Conservation (phyloP, 306 rosid genomes). For the Castanea mollissima region DNA sequence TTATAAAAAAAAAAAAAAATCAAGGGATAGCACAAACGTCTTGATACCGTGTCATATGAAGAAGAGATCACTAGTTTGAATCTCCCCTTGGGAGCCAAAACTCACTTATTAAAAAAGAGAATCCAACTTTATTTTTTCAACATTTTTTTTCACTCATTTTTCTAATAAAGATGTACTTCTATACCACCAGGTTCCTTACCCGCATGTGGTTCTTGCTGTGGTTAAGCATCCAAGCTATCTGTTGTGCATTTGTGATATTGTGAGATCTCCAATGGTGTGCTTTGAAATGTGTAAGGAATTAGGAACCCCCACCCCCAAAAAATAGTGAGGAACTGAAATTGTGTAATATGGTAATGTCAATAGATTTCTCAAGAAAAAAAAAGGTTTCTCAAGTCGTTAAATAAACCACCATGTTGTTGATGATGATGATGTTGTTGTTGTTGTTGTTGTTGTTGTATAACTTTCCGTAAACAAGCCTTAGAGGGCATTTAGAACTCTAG, state of each 20-base stretch:
- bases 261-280: background rate
- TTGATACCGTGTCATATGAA: too few relatives aligned
- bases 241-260: background rate
- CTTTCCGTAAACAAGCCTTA: too few relatives aligned
- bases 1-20: background rate
- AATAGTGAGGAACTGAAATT: too few relatives aligned
- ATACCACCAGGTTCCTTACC: slow-evolving; percentile 69
- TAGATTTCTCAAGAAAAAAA: background rate
- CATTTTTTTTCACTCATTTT: background rate
- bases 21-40: background rate
- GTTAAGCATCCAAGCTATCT: slow-evolving; percentile 34
- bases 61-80: too few relatives aligned
- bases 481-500: too few relatives aligned
- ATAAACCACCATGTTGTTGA: too few relatives aligned
- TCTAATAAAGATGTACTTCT: slow-evolving; percentile 1
- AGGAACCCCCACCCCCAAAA: too few relatives aligned
- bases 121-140: background rate
- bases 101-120: too few relatives aligned
- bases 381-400: too few relatives aligned
- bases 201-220: slow-evolving; percentile 99
- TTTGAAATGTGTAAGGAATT: slow-evolving; percentile 4
- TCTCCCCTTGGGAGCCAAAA: too few relatives aligned
- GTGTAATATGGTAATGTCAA: background rate
- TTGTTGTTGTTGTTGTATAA: too few relatives aligned
- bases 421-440: too few relatives aligned